phyloP scores from a whole-genome alignment of 2,329 filamentous ascomycete species.

The Cladosporium sp. region DNA sequence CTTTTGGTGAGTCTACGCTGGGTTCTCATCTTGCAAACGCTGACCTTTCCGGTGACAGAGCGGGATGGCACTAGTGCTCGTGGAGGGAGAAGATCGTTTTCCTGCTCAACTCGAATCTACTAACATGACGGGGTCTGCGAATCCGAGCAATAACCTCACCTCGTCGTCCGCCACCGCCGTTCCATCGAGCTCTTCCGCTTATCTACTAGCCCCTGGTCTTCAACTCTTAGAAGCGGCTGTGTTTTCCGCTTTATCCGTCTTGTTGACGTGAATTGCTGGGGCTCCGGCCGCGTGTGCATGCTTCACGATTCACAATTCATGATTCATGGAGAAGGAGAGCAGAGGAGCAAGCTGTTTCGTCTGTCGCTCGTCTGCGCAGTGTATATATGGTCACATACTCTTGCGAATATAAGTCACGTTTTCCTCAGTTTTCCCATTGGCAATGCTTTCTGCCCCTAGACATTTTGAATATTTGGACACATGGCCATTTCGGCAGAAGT shows the following conservation, averaged over 20 bases:
- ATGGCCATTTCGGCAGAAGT: too few species aligned
- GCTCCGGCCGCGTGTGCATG: too few species aligned
- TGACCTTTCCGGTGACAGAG: not conserved
- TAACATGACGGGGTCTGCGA: not conserved
- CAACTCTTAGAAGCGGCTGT: not conserved
- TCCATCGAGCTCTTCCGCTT: not conserved
- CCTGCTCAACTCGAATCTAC: not conserved
- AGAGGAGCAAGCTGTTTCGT: too few species aligned
- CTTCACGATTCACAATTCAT: too few species aligned
- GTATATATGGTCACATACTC: too few species aligned
- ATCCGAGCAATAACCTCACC: not conserved
- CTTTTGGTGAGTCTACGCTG: not conserved
- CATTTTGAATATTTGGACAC: too few species aligned
- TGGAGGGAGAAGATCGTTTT: not conserved
- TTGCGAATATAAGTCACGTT: too few species aligned
- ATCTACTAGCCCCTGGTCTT: not conserved
- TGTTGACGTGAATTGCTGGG: conserved; percentile 16
- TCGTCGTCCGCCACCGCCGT: not conserved
- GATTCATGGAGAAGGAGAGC: too few species aligned
- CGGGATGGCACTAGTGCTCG: conserved; percentile 1
- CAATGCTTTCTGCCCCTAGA: too few species aligned
- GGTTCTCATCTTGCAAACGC: not conserved
- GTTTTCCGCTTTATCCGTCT: not conserved
- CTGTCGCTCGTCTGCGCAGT: too few species aligned
- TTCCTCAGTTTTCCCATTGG: too few species aligned